A percentile compares a stretch with the other conserved stretches of the same genome.
Conservation (phyloP, 331 rosid genomes). For the Pyrus hybrid region DNA sequence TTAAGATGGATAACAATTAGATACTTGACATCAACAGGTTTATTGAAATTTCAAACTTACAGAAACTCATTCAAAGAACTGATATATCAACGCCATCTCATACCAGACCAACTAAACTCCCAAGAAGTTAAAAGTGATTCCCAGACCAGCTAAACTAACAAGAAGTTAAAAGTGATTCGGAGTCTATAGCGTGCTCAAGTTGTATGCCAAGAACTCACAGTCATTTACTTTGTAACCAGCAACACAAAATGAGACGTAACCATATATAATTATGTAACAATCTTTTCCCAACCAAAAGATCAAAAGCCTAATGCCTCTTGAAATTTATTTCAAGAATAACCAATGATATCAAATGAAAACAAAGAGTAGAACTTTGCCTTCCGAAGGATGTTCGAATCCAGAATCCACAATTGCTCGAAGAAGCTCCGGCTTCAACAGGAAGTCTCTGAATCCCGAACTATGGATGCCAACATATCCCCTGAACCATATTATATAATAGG, state of each 20-base stretch:
- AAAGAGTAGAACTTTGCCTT: slow-evolving; percentile 52
- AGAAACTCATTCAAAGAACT: neutral
- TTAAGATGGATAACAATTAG: neutral
- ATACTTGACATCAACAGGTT: neutral
- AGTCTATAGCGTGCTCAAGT: neutral
- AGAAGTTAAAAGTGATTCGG: neutral
- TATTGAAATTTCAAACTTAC: neutral
- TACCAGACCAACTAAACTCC: neutral
- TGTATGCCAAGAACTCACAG: neutral
- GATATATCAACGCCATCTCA: neutral
- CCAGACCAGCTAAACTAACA: neutral
- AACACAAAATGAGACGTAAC: neutral
- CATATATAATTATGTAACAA: neutral
- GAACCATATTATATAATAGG: neutral
- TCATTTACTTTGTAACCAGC: neutral
- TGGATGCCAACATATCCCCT: slow-evolving; percentile 99
- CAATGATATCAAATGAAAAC: neutral
- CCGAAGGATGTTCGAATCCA: slow-evolving; percentile 96
- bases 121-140: neutral
- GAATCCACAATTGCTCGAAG: slow-evolving; percentile 96
- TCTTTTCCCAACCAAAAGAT: neutral
- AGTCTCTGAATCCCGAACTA: slow-evolving; percentile 98
- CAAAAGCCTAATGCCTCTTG: neutral
- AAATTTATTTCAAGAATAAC: neutral
- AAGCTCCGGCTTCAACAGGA: slow-evolving; percentile 94